Conservation (phyloP, 139 green algal species). For the Deuterostichococcus epilithicus region DNA sequence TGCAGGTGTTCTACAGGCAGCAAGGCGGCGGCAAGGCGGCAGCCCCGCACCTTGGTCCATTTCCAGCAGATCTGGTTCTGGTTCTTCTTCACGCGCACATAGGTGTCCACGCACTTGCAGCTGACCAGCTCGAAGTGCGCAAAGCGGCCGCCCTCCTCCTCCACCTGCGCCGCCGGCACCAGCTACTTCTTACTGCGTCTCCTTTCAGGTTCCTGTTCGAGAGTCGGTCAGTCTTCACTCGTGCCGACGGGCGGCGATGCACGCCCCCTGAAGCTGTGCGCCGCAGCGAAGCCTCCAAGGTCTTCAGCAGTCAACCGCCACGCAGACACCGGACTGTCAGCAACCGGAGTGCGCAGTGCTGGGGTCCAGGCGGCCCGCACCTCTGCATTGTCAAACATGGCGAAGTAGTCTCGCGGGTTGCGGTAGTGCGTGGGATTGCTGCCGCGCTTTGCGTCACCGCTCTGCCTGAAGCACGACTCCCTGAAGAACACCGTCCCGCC, state of each 20-base stretch:
- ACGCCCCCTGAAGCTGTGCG: too few relatives aligned
- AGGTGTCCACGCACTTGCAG: slow-evolving; percentile 77
- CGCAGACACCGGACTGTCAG: too few relatives aligned
- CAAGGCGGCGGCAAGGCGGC: not conserved
- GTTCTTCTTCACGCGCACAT: slow-evolving; percentile 80
- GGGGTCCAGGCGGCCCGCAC: not conserved
- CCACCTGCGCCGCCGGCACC: not conserved
- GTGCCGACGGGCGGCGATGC: too few relatives aligned
- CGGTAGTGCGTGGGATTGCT: slow-evolving; percentile 89
- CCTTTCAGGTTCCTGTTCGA: not conserved
- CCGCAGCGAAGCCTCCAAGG: too few relatives aligned
- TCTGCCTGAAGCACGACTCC: slow-evolving; percentile 85
- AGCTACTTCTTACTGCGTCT: not conserved
- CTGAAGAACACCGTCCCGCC: slow-evolving; percentile 82
- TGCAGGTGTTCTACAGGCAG: not conserved
- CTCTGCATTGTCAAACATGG: slow-evolving; percentile 55
- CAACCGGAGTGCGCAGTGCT: not conserved
- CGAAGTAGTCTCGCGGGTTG: slow-evolving; percentile 72
- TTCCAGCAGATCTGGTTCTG: slow-evolving; percentile 82
- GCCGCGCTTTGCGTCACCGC: slow-evolving; percentile 63
- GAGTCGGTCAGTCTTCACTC: not conserved
- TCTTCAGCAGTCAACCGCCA: too few relatives aligned
- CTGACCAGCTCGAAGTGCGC: slow-evolving; percentile 55
- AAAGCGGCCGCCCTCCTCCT: slow-evolving; percentile 30
- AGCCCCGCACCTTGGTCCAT: slow-evolving; percentile 40